Evolutionary conservation across 352 stramenopile species (phyloP).

Genomic region (Pythium phragmiticola): DNA sequence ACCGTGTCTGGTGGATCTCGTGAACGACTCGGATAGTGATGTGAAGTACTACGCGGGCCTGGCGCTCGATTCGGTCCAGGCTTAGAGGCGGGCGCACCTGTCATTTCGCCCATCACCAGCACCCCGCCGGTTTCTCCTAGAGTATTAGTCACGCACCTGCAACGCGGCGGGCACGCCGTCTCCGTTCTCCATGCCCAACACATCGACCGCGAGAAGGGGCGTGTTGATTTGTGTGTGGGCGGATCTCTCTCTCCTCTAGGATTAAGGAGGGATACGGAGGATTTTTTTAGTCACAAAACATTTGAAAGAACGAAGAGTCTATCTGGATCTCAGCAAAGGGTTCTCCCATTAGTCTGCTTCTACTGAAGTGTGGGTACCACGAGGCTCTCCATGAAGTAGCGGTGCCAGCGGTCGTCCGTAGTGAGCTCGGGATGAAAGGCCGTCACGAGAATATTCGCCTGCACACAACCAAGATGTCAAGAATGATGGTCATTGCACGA

Average conservation of each 20-base stretch:
- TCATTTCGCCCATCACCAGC: background rate
- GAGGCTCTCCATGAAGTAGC: constrained; percentile 91
- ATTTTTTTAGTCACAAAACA: constrained; percentile 28
- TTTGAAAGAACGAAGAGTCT: constrained; percentile 21
- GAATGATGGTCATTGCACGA: constrained; percentile 13
- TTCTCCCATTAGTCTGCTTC: constrained; percentile 3
- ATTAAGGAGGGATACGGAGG: constrained; percentile 1
- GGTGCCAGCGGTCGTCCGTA: constrained; percentile 92
- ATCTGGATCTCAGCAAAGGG: constrained; percentile 26
- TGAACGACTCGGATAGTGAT: constrained; percentile 78
- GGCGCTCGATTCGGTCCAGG: constrained; percentile 72
- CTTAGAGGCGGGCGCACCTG: constrained; percentile 26
- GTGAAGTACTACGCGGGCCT: constrained; percentile 88
- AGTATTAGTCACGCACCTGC: constrained; percentile 27
- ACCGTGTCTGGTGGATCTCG: constrained; percentile 72
- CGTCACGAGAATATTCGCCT: constrained; percentile 92
- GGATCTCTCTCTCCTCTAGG: constrained; percentile 2
- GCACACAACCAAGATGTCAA: constrained; percentile 19
- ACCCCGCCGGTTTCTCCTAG: constrained; percentile 20
- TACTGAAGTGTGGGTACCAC: constrained; percentile 49
- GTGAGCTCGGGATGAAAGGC: constrained; percentile 97
- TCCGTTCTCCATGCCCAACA: background rate
- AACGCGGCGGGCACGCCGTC: constrained; percentile 4
- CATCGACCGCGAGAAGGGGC: background rate
- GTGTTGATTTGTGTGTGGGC: background rate